These are phyloP conservation scores for Spiromastix sp. DNA, from an alignment of 2,329 filamentous ascomycete species.

Conservation along the genomic window DNA sequence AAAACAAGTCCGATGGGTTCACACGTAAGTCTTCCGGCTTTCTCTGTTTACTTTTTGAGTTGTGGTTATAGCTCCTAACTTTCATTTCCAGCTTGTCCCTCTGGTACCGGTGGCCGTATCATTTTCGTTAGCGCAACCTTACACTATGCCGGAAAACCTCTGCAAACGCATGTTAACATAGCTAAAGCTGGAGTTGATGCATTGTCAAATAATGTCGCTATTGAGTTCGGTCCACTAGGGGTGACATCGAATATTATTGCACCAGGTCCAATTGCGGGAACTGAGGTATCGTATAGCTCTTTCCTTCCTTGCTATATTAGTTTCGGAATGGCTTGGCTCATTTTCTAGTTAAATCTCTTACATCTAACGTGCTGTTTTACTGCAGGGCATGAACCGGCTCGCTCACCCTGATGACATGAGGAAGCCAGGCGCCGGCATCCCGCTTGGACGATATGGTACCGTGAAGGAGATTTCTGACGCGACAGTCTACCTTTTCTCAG, in stretches of 20 bases:
- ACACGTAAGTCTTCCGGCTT: constrained; percentile 25
- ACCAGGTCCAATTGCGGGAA: constrained; percentile 75
- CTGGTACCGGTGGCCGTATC: constrained; percentile 66
- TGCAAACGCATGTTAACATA: constrained; percentile 82
- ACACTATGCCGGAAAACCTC: constrained; percentile 75
- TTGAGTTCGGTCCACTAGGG: constrained; percentile 84
- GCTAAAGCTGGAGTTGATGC: constrained; percentile 89
- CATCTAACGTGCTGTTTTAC: neutral
- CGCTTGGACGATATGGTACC: constrained; percentile 64
- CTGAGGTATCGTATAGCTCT: constrained; percentile 43
- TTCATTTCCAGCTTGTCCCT: constrained; percentile 22
- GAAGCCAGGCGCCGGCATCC: constrained; percentile 44
- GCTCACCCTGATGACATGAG: constrained; percentile 42
- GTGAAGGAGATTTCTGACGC: constrained; percentile 87
- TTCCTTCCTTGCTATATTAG: neutral
- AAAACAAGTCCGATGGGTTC: constrained; percentile 50
- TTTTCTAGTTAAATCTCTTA: neutral
- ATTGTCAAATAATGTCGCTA: constrained; percentile 64
- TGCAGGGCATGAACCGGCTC: constrained; percentile 54
- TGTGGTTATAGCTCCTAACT: neutral
- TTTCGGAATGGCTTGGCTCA: too few species aligned
- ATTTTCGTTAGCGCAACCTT: constrained; percentile 85
- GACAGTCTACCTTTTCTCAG: constrained; percentile 79
- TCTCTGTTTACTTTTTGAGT: neutral
- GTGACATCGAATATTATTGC: constrained; percentile 82